phyloP scores from a whole-genome alignment of 169 alveolate genomes.

The Theileria equi region DNA sequence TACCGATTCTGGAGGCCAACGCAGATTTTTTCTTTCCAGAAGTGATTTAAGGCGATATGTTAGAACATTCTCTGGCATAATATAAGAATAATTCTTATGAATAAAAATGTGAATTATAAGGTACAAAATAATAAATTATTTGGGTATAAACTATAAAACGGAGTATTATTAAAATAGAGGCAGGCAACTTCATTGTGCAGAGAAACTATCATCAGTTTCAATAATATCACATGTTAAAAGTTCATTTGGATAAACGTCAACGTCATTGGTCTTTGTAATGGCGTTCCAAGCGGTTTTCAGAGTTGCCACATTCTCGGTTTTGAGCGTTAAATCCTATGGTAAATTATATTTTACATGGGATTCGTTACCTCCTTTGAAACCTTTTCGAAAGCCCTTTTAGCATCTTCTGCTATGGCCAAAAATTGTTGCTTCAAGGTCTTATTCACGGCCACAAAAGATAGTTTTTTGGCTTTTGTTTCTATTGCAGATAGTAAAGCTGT shows the following conservation, averaged over 20 bases:
- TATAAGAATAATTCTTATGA: not conserved
- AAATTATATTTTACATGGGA: not conserved
- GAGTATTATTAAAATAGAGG: not conserved
- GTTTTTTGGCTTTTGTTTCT: conserved; percentile 30
- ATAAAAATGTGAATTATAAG: not conserved
- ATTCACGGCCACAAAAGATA: conserved; percentile 32
- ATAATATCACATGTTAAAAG: conserved; percentile 5
- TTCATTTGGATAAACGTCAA: conserved; percentile 20
- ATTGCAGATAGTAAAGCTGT: conserved; percentile 36
- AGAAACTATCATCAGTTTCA: conserved; percentile 2
- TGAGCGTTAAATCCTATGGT: conserved; percentile 12
- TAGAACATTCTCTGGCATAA: conserved; percentile 38
- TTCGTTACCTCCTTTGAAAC: conserved; percentile 36
- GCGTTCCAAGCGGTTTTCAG: conserved; percentile 21
- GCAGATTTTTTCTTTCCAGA: conserved; percentile 27
- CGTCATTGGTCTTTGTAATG: conserved; percentile 18
- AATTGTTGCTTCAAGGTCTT: conserved; percentile 33
- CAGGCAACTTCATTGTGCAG: not conserved
- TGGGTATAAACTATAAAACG: not conserved
- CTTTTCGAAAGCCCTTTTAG: conserved; percentile 25
- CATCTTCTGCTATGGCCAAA: conserved; percentile 46
- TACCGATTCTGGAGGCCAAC: conserved; percentile 56
- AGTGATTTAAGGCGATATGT: conserved; percentile 20
- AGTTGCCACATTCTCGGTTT: conserved; percentile 9
- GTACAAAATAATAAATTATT: not conserved